These are phyloP conservation scores for Clonostachys rosea DNA, from an alignment of 2,329 filamentous ascomycete genomes.

Conservation along the genomic window DNA sequence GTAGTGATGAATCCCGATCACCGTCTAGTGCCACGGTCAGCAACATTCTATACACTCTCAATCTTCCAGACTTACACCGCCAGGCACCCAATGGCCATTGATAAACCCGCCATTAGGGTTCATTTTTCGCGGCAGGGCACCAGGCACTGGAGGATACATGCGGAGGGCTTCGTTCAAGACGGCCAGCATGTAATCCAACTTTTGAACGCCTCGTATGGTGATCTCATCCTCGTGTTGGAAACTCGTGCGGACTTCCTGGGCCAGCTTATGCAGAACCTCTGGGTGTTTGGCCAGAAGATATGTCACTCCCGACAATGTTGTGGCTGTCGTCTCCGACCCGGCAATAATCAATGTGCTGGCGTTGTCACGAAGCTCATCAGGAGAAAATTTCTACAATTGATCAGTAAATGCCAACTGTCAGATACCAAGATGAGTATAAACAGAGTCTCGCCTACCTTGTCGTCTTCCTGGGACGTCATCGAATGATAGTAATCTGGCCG, in stretches of 20 bases:
- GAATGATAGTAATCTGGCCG: neutral
- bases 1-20: neutral
- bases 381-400: neutral
- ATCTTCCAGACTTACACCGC: neutral
- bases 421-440: neutral
- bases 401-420: neutral
- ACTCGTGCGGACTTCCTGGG: neutral
- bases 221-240: conserved; percentile 17
- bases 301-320: conserved; percentile 30
- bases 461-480: neutral
- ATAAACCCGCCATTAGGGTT: neutral
- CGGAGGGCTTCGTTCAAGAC: conserved; percentile 30
- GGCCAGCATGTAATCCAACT: conserved; percentile 24
- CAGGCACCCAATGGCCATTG: neutral
- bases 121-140: conserved; percentile 7
- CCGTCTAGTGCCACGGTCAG: no score
- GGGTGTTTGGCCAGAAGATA: conserved; percentile 25
- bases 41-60: no score
- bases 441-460: neutral
- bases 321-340: conserved; percentile 40
- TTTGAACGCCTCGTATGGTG: conserved; percentile 18
- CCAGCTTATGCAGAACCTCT: neutral
- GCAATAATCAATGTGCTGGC: conserved; percentile 12
- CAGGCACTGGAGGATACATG: conserved; percentile 19
- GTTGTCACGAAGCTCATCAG: neutral